Percentiles rank a stretch among this genome's conserved stretches.
Evolutionary conservation across 2,329 filamentous ascomycete genomes (phyloP).

Genomic region (Verticillium albo-atrum): DNA sequence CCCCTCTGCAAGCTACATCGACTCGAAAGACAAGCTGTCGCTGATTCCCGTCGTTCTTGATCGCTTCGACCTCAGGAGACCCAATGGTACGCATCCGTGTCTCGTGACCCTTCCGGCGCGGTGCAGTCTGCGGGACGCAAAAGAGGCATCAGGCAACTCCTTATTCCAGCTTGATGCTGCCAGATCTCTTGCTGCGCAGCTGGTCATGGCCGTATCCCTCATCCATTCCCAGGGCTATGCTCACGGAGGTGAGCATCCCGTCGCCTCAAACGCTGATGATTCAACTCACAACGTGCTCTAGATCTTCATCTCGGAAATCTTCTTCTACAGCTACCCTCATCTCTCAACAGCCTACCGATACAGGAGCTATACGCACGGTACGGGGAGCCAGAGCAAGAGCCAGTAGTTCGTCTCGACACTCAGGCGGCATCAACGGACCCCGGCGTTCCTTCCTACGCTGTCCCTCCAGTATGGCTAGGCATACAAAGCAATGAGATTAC

Average conservation of each 20-base stretch:
- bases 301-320: slow-evolving; percentile 29
- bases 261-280: too few species aligned
- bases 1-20: not conserved
- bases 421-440: slow-evolving; percentile 6
- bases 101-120: slow-evolving; percentile 11
- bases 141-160: slow-evolving; percentile 1
- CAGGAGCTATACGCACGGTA: slow-evolving; percentile 20
- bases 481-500: slow-evolving; percentile 22
- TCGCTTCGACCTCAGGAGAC: slow-evolving; percentile 11
- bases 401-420: slow-evolving; percentile 13
- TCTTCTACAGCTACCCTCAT: slow-evolving; percentile 18
- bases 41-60: slow-evolving; percentile 9
- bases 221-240: slow-evolving; percentile 16
- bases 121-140: slow-evolving; percentile 9
- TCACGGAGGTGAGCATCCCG: slow-evolving; percentile 14
- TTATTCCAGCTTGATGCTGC: slow-evolving; percentile 12
- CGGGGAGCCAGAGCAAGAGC: slow-evolving; percentile 16
- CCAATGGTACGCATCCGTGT: slow-evolving; percentile 13
- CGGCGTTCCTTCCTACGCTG: slow-evolving; percentile 22
- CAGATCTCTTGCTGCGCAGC: slow-evolving; percentile 12
- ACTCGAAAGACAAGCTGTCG: not conserved
- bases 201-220: slow-evolving; percentile 16
- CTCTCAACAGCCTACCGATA: slow-evolving; percentile 16
- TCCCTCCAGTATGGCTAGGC: slow-evolving; percentile 29
- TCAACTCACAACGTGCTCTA: not conserved